Conservation (phyloP, 495 filamentous ascomycete species). For the Xylaria venustula region DNA sequence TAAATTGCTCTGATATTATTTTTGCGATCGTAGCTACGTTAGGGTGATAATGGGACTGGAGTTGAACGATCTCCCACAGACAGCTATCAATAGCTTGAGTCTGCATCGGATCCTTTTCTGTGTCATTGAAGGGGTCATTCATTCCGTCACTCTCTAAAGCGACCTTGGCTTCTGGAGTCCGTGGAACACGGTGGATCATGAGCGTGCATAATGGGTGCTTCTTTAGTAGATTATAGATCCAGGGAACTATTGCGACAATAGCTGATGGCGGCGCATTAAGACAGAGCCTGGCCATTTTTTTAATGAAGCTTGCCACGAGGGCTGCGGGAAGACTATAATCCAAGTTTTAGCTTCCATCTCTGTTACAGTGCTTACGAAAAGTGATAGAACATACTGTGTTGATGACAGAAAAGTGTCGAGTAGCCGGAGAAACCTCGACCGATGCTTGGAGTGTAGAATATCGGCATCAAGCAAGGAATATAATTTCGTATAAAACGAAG, state of each 20-base stretch:
- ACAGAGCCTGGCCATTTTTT: constrained; percentile 76
- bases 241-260: constrained; percentile 85
- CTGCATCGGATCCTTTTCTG: constrained; percentile 77
- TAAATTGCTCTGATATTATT: constrained; percentile 96
- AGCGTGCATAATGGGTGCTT: constrained; percentile 86
- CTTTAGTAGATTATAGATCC: constrained; percentile 93
- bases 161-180: constrained; percentile 54
- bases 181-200: constrained; percentile 83
- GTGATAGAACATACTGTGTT: too few species aligned
- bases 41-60: constrained; percentile 93
- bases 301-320: constrained; percentile 93
- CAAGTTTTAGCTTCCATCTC: too few species aligned
- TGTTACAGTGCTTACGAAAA: too few species aligned
- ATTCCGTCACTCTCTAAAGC: constrained; percentile 63
- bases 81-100: constrained; percentile 88
- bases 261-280: constrained; percentile 84
- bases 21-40: constrained; percentile 93
- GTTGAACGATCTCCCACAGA: constrained; percentile 88
- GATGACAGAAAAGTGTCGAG: constrained; percentile 91
- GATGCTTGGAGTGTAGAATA: constrained; percentile 88
- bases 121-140: constrained; percentile 74
- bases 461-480: constrained; percentile 86
- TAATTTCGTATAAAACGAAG: constrained; percentile 87
- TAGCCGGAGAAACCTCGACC: constrained; percentile 88
- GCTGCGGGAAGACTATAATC: constrained; percentile 85